Evolutionary conservation across 2,329 filamentous ascomycete genomes (phyloP).

Genomic region (Cladophialophora psammophila): DNA sequence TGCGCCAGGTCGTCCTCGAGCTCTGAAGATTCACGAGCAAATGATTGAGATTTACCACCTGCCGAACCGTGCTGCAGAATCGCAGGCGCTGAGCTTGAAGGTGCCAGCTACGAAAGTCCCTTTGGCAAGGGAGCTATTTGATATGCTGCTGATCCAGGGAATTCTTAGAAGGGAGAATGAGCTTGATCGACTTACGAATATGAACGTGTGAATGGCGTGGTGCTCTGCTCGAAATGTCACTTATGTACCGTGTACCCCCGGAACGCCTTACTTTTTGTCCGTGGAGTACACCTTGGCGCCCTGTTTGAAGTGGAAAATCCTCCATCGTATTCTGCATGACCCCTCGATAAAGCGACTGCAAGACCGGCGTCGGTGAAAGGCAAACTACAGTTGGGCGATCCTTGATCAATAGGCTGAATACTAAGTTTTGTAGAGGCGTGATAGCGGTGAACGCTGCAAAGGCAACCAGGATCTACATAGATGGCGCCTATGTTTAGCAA

Average conservation of each 20-base stretch:
- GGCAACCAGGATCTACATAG: neutral
- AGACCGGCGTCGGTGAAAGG: neutral
- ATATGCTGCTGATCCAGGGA: neutral
- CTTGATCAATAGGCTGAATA: neutral
- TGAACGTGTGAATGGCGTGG: neutral
- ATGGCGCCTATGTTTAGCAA: neutral
- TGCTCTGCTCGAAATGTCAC: too few species aligned
- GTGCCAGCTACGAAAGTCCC: neutral
- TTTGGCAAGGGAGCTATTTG: neutral
- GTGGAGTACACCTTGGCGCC: too few species aligned
- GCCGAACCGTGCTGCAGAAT: neutral
- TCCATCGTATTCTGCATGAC: too few species aligned
- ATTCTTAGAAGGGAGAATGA: neutral
- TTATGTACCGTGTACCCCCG: too few species aligned
- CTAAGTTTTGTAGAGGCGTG: neutral
- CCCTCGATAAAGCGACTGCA: neutral
- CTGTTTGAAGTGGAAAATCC: too few species aligned
- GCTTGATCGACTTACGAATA: neutral
- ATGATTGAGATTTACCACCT: neutral
- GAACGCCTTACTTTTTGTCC: too few species aligned
- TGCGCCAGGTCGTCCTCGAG: neutral
- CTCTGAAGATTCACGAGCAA: neutral
- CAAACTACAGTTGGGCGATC: neutral
- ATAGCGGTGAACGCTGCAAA: neutral
- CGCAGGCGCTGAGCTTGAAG: neutral